phyloP scores from a whole-genome alignment of 129 eudicot species.

The Pulicaria dysenterica region DNA sequence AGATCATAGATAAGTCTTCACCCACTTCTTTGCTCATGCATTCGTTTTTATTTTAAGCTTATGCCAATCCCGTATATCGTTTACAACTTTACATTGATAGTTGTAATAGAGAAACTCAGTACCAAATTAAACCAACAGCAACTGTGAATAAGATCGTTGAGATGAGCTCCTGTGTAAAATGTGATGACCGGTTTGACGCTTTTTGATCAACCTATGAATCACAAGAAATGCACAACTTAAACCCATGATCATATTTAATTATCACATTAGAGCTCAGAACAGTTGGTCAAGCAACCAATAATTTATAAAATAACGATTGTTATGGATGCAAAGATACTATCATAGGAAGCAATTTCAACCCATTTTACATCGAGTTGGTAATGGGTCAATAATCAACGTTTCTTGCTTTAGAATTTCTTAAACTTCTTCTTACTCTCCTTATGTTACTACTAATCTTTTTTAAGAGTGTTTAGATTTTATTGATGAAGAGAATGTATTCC shows the following conservation, averaged over 20 bases:
- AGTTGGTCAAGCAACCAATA: not conserved
- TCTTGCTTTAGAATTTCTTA: too few species aligned
- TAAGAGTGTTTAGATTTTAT: too few species aligned
- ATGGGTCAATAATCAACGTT: too few species aligned
- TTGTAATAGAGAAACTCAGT: conserved; percentile 26
- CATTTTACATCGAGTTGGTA: too few species aligned
- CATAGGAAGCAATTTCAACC: too few species aligned
- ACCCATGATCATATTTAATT: not conserved
- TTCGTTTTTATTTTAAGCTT: not conserved
- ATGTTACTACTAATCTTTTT: too few species aligned
- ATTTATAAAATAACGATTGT: too few species aligned
- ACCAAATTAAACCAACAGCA: conserved; percentile 85
- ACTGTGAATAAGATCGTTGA: conserved; percentile 82
- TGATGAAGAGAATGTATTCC: too few species aligned
- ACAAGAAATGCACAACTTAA: conserved; percentile 12
- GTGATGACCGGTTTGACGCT: conserved; percentile 66
- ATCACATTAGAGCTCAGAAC: not conserved
- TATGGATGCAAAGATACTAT: too few species aligned
- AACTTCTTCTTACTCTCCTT: too few species aligned
- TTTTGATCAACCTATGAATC: conserved; percentile 65
- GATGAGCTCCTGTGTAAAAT: conserved; percentile 75
- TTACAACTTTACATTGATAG: not conserved
- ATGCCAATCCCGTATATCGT: not conserved
- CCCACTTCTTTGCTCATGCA: not conserved
- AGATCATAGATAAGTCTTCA: too few species aligned